Base-by-base conservation (phyloP, 495 filamentous ascomycete genomes). In the Penicillium nucicola region DNA sequence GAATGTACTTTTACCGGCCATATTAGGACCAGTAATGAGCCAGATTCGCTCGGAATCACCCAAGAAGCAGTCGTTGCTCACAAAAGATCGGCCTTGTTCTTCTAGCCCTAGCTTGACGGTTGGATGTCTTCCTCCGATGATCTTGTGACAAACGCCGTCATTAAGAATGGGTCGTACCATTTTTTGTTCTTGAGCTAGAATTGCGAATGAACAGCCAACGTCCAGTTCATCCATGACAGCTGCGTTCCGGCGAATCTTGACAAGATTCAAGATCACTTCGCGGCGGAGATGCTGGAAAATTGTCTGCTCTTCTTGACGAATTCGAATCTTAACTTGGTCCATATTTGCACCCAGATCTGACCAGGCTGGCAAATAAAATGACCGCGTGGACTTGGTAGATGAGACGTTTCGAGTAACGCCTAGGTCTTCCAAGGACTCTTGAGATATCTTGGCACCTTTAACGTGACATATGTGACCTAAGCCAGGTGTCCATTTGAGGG, bases 1-100 rank as follows among this genome's bases (percentile, higher is more conserved):
- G 61, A 95, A 98, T 0, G 93, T 98, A 62, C 85, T 90, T 70
- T 98, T 98, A 23, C 93, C 93, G 5, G 86, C 95, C 93, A 98
- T 98, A 72, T 98, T 98, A n/a, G 95, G 93, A 0, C 93, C 93
- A 1, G 92, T 97, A 54, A 98, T 88, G 20, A 98, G 79, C 86
- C 89, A 92, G 35, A 91, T 78, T 3, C 80, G 75, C 56, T 92
- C 87, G 33, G 73, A 58, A 19, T 75, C 77, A 15, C 86, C 87
- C 13, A 97, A 68, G 36, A 87, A 77, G 73, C 90, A 95, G 68
- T 96, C 89, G 48, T 98, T 98, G 43, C 83, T 78, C 23, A 88
- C 85, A 59, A 98, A 98, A 2, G 73, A 82, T 25, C 89, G 81
- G 3, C 93, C 93, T 62, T 90, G 83, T 45, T 88, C 84, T 50